phyloP scores from a whole-genome alignment of 2,329 filamentous ascomycete genomes.

The Fusarium stilboides region DNA sequence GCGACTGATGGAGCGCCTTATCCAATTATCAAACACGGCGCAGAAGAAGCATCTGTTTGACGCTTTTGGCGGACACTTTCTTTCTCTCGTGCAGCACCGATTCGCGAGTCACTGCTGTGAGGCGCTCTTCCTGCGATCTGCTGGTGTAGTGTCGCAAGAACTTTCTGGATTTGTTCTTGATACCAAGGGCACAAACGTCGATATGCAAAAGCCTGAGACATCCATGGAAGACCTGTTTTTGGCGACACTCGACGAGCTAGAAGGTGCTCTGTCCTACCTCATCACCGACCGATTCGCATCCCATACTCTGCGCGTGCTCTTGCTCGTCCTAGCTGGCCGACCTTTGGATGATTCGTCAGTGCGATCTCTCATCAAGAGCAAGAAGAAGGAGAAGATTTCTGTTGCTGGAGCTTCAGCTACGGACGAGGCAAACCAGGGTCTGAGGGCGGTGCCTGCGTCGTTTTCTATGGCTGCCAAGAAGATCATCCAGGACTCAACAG shows the following conservation, averaged over 20 bases:
- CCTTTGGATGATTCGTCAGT: slow-evolving; percentile 79
- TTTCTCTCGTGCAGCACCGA: slow-evolving; percentile 91
- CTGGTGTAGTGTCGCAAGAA: slow-evolving; percentile 83
- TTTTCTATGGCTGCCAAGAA: slow-evolving; percentile 85
- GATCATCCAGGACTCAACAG: slow-evolving; percentile 83
- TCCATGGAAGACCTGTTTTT: slow-evolving; percentile 91
- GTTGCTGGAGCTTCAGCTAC: slow-evolving; percentile 69
- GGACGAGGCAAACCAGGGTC: slow-evolving; percentile 60
- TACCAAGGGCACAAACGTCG: slow-evolving; percentile 59
- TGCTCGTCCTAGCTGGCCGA: slow-evolving; percentile 88
- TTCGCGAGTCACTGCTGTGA: slow-evolving; percentile 99
- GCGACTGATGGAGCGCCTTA: slow-evolving; percentile 90
- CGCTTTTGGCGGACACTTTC: slow-evolving; percentile 88
- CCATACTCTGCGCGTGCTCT: slow-evolving; percentile 87
- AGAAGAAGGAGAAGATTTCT: slow-evolving; percentile 88
- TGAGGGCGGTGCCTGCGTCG: slow-evolving; percentile 79
- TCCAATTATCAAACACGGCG: slow-evolving; percentile 80
- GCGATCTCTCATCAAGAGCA: slow-evolving; percentile 87
- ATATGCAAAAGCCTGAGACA: slow-evolving; percentile 65
- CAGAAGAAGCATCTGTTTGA: slow-evolving; percentile 92
- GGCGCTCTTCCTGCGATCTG: slow-evolving; percentile 87
- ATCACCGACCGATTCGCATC: slow-evolving; percentile 92
- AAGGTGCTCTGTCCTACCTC: slow-evolving; percentile 85
- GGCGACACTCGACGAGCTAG: slow-evolving; percentile 87
- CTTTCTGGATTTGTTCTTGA: slow-evolving; percentile 66